phyloP scores from a whole-genome alignment of 257 asterid genomes.

The Capsicum pubescens region DNA sequence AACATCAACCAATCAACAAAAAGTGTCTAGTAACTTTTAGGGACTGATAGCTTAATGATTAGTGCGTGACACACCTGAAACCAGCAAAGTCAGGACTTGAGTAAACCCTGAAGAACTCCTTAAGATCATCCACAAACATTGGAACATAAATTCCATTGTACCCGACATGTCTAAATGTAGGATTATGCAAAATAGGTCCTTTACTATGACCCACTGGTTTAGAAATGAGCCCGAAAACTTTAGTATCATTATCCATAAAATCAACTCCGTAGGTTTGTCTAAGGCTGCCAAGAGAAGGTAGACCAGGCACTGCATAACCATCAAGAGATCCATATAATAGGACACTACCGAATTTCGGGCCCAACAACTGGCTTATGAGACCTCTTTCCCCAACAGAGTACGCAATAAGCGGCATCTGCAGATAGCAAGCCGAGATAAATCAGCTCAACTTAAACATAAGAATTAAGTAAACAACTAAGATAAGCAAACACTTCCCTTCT shows the following conservation, averaged over 20 bases:
- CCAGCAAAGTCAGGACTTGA: constrained; percentile 61
- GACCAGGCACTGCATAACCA: constrained; percentile 52
- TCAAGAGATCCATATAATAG: constrained; percentile 62
- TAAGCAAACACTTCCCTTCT: not conserved
- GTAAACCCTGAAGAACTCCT: constrained; percentile 60
- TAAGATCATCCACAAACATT: constrained; percentile 70
- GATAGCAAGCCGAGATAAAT: not conserved
- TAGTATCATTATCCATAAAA: constrained; percentile 48
- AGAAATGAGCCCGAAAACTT: constrained; percentile 67
- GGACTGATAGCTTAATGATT: not conserved
- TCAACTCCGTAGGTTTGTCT: constrained; percentile 51
- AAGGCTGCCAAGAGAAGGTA: constrained; percentile 57
- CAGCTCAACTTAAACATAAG: not conserved
- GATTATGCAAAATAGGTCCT: constrained; percentile 77
- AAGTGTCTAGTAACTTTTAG: not conserved
- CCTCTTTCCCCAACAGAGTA: constrained; percentile 69
- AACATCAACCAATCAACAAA: not conserved
- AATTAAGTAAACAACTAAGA: not conserved
- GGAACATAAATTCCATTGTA: constrained; percentile 69
- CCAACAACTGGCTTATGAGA: constrained; percentile 61
- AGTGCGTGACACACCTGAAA: constrained; percentile 49
- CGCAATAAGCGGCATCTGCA: constrained; percentile 65
- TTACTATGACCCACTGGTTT: constrained; percentile 76
- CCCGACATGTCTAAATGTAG: constrained; percentile 55
- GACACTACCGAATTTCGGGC: constrained; percentile 61